Conservation (phyloP, 2,329 filamentous ascomycete genomes). For the Fusarium hainanense region DNA sequence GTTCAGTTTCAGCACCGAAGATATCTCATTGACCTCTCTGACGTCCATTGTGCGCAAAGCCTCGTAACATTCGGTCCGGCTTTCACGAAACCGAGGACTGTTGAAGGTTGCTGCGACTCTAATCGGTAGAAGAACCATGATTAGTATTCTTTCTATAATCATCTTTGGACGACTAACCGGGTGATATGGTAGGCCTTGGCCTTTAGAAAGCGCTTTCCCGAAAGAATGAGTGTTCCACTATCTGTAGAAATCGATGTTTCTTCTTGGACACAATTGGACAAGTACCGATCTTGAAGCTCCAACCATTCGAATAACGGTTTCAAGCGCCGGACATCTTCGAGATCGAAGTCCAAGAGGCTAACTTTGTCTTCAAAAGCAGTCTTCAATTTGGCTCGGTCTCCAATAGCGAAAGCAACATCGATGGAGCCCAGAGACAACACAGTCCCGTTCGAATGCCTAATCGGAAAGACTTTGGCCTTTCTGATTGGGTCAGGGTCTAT, state of each 20-base stretch:
- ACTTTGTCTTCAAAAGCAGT: conserved; percentile 7
- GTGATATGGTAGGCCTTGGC: conserved; percentile 29
- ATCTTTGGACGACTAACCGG: background rate
- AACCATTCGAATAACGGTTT: conserved; percentile 27
- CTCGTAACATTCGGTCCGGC: background rate
- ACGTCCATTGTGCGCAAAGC: conserved; percentile 19
- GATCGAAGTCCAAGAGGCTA: conserved; percentile 26
- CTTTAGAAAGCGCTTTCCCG: background rate
- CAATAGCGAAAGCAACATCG: conserved; percentile 25
- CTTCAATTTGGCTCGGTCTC: conserved; percentile 20
- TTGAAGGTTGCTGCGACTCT: conserved; percentile 29
- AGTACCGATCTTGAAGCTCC: conserved; percentile 6
- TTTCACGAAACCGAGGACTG: conserved; percentile 14
- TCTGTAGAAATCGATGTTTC: background rate
- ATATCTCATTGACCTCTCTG: conserved; percentile 23
- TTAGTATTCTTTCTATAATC: background rate
- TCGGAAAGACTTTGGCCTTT: conserved; percentile 25
- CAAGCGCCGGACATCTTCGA: conserved; percentile 21
- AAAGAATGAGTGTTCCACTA: background rate
- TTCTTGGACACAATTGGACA: conserved; percentile 25
- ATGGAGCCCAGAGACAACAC: conserved; percentile 1
- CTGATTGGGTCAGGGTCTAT: conserved; percentile 23
- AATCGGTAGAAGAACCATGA: conserved; percentile 5
- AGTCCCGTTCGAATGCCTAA: conserved; percentile 8
- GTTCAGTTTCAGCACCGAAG: conserved; percentile 1